Evolutionary conservation across 2,329 filamentous ascomycete species (phyloP).

Genomic region (Pyricularia pennisetigena): DNA sequence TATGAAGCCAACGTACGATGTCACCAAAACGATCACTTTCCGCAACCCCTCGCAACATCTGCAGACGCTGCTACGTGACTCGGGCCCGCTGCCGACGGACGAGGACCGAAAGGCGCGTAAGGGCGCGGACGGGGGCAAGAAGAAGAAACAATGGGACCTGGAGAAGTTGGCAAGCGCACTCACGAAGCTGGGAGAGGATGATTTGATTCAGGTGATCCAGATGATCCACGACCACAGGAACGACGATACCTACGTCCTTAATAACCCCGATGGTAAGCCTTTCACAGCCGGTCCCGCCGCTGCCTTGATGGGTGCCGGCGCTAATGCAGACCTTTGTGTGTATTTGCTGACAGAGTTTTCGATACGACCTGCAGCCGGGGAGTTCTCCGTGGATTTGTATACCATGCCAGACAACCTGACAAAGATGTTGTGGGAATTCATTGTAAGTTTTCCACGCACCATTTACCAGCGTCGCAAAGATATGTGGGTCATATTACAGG

Average conservation of each 20-base stretch:
- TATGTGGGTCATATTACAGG: neutral
- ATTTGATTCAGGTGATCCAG: constrained; percentile 88
- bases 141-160: constrained; percentile 71
- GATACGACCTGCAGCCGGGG: constrained; percentile 54
- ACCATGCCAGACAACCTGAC: constrained; percentile 86
- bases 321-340: constrained; percentile 14
- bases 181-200: constrained; percentile 83
- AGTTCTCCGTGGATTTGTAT: constrained; percentile 97
- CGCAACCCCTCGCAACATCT: constrained; percentile 89
- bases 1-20: constrained; percentile 68
- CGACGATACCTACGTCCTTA: constrained; percentile 90
- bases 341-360: constrained; percentile 19
- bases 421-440: constrained; percentile 92
- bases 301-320: constrained; percentile 1
- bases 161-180: constrained; percentile 93
- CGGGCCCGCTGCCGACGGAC: constrained; percentile 73
- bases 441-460: constrained; percentile 30
- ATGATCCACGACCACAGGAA: constrained; percentile 97
- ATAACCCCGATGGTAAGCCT: constrained; percentile 80
- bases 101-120: constrained; percentile 57
- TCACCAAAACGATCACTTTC: constrained; percentile 72
- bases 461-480: no score
- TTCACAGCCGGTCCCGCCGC: constrained; percentile 6
- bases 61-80: constrained; percentile 68
- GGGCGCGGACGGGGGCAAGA: constrained; percentile 58